phyloP scores from a whole-genome alignment of 2,329 filamentous ascomycete genomes.

The Sporothrix luriei region DNA sequence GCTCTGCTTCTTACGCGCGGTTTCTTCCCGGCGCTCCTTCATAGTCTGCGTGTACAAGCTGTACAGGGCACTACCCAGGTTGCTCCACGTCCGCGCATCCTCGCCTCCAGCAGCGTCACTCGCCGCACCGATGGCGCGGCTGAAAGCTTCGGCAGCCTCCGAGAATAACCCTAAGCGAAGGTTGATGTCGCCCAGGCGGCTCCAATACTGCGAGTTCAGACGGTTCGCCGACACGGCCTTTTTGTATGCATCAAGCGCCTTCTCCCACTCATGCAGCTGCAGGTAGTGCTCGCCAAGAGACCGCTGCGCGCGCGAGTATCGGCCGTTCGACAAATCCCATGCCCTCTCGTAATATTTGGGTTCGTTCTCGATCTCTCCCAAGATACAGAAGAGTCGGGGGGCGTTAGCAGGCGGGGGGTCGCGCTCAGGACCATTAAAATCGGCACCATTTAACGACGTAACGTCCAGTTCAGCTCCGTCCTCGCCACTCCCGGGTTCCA shows the following conservation, averaged over 20 bases:
- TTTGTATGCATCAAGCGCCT: conserved; percentile 75
- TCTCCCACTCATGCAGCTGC: conserved; percentile 63
- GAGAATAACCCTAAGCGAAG: conserved; percentile 76
- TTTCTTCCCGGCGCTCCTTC: conserved; percentile 43
- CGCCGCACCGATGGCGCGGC: conserved; percentile 70
- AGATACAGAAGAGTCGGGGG: conserved; percentile 85
- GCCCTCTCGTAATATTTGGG: conserved; percentile 77
- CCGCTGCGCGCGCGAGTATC: conserved; percentile 84
- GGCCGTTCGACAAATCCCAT: conserved; percentile 79
- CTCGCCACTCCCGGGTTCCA: conserved; percentile 43
- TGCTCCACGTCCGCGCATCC: conserved; percentile 93
- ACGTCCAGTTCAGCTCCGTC: conserved; percentile 61
- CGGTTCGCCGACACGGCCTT: conserved; percentile 78
- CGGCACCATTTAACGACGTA: conserved; percentile 56
- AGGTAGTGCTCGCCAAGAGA: conserved; percentile 82
- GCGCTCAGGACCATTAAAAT: conserved; percentile 65
- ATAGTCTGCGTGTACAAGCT: conserved; percentile 63
- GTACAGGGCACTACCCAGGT: conserved; percentile 81
- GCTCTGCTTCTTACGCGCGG: conserved; percentile 32
- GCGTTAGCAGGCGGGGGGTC: conserved; percentile 76
- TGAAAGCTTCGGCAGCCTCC: conserved; percentile 81
- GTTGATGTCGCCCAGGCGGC: conserved; percentile 83
- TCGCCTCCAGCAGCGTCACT: conserved; percentile 70
- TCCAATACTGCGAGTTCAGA: conserved; percentile 83
- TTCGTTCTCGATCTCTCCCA: conserved; percentile 83